Evolutionary conservation across 2,329 filamentous ascomycete genomes (phyloP), one percentile per base, ranked within the genome.

Genomic region (Phyllosticta citribraziliensis): DNA sequence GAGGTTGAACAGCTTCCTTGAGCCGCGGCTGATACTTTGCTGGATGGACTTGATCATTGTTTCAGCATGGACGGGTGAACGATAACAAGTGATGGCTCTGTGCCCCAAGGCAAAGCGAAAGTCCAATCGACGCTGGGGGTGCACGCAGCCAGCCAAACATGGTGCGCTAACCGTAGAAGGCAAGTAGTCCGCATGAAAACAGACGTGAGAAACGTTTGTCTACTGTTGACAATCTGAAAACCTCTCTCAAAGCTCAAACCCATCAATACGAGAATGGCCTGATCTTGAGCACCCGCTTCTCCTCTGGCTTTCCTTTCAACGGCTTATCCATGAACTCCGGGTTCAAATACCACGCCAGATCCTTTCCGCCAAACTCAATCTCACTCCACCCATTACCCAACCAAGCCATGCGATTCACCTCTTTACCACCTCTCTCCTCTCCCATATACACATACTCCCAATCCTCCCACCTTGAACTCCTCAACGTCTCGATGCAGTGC

Each of bases 271-370:
- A 74, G 64, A 73, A 77, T 12, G 74, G 69, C 55, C 74, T 64
- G 2, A 74, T 64, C 25, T 63, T 65, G 60, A 67, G 74, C 59
- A 60, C 58, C 65, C 68, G 68, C 63, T 72, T 74, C 67, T 74
- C 70, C 70, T 78, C 76, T 33, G 75, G 75, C 64, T 64, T 63
- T 14, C 67, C 68, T 54, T 64, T 63, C 47, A 64, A 55, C 20
- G 75, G 76, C 60, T 67, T 66, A 20, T 76, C 69, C 67, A 72
- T 35, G 66, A 76, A 78, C 66, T 71, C 70, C 4, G 73, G 72
- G 63, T 73, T 70, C 54, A 78, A 63, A 69, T 78, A 78, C 65
- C 70, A 78, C 30, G 72, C 73, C 67, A 76, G 57, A 66, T 78
- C 67, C 61, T 68, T 69, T 40, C 67, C 66, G 52, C 73, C 70